Evolutionary conservation across 129 eudicot genomes (phyloP), one percentile per base, ranked within the genome.

Genomic region (Escallonia rubra): DNA sequence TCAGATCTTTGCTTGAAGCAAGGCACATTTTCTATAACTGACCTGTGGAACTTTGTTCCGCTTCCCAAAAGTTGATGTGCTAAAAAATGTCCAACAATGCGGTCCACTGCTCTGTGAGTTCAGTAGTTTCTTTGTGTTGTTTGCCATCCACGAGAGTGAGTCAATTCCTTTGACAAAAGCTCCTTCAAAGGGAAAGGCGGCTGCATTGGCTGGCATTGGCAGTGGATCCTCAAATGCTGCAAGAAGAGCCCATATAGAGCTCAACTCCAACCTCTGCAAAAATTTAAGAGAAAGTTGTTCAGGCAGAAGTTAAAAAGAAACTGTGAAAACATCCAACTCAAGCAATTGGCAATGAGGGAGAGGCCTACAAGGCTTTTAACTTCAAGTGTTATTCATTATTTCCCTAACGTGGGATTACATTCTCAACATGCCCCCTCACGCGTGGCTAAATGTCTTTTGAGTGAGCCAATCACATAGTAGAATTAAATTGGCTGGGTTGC

Each of bases 21-120:
- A 23, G 34, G 34, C 34, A 23, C 34, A 23, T 23, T 23, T 23
- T 23, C 34, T 42, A 46, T 53, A 67, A 54, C 80, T 56, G 62
- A 92, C 98, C 91, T 92, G 98, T 42, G 98, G 98, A 73, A 92
- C 98, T 83, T 92, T 92, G 74, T 88, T 84, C 67, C 73, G 80
- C 78, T 89, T 92, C 57, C 89, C 98, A 69, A 88, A 89, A 55
- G 84, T 67, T 10, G 91, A 77, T 8, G 98, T 88, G 90, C 98
- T 88, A 76, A 92, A 80, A 71, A 92, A 71, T 41, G 98, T 92
- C 98, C 98, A 92, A 67, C 95, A 83, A 71, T 88, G 84, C 45
- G 91, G 87, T 45, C 90, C 90, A 42, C 43, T 55, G n/a, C 64
- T 75, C 56, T 71, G 83, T 34, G 89, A 64, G 70, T 47, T 56